Evolutionary conservation across 768 basidiomycete genomes (phyloP), one percentile per base, ranked within the genome.

Genomic region (Russula virescens): DNA sequence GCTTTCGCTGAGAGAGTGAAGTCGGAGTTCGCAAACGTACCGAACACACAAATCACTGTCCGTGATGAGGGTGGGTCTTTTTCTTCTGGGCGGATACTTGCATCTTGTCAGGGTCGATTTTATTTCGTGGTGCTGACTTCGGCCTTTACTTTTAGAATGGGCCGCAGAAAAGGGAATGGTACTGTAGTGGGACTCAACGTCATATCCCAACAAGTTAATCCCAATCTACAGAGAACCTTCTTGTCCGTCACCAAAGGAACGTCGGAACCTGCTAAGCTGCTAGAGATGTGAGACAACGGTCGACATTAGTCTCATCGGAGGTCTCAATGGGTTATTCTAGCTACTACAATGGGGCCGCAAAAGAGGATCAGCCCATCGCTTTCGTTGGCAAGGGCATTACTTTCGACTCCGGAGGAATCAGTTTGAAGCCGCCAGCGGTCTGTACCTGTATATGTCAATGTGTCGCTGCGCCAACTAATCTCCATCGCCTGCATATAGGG

Each of bases 341-440:
- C 59, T 87, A 88, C 73, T 95, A 95, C 80, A 86, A 86, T 35
- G 91, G 91, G n/a, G 86, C 83, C 1, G 71, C 80, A 3, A 74
- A 79, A 60, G 76, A 79, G 64, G 74, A 80, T 54, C 78, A 78
- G 57, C 91, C 90, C 3, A 77, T 91, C 16, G 87, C 84, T 3
- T 79, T 91, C 63, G 89, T 94, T 40, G 92, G 92, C 38, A 94
- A 94, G 72, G 92, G 92, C 63, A 86, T 94, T 71, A 93, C 91
- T 18, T 95, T 94, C 66, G 91, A 95, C 73, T 84, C 85, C 3
- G 91, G 91, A 78, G 91, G 91, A 67, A 93, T 93, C 73, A 88
- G 87, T 62, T 75, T 95, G 73, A 94, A 94, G 74, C 84, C 89
- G n/a, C 71, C 79, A 38, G 79, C 80, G 38, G 89, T 86, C 64